phyloP scores from a whole-genome alignment of 345 rosid species.

The Clarkia xantiana region DNA sequence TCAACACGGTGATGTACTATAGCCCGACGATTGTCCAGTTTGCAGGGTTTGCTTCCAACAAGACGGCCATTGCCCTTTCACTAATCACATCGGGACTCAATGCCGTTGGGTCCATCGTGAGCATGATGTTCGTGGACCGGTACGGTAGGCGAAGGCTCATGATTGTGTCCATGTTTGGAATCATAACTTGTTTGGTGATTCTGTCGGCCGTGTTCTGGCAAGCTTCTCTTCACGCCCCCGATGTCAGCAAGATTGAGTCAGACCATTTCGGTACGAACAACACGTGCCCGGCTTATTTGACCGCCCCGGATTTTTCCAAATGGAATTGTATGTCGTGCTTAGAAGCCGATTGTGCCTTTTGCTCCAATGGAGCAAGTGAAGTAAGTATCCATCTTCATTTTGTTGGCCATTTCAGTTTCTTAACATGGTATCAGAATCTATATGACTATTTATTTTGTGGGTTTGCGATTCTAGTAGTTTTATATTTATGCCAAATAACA shows the following conservation, averaged over 20 bases:
- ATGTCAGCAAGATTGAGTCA: constrained; percentile 17
- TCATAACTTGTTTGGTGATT: constrained; percentile 40
- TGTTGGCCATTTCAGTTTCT: not conserved
- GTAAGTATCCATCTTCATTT: no score
- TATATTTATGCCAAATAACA: no score
- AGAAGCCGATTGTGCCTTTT: constrained; percentile 40
- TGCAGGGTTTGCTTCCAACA: constrained; percentile 74
- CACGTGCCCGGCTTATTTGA: constrained; percentile 36
- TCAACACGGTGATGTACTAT: constrained; percentile 86
- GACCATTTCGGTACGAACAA: constrained; percentile 34
- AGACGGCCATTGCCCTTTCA: constrained; percentile 69
- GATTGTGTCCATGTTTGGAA: constrained; percentile 64
- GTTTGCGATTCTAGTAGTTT: no score
- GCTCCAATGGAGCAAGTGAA: constrained; percentile 21
- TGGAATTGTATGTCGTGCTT: constrained; percentile 72
- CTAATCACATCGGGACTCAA: constrained; percentile 75
- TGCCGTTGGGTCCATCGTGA: constrained; percentile 57
- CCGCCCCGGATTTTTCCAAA: constrained; percentile 12
- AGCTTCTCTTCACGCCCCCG: constrained; percentile 45
- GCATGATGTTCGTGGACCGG: constrained; percentile 63
- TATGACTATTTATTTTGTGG: no score
- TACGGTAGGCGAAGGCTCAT: constrained; percentile 67
- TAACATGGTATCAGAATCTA: no score
- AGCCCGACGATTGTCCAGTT: constrained; percentile 81
- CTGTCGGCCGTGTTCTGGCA: constrained; percentile 40